A percentile compares a stretch with the other conserved stretches of the same genome.
Evolutionary conservation across 148 eudicot genomes (phyloP).

Genomic region (Suaeda aralocaspica): DNA sequence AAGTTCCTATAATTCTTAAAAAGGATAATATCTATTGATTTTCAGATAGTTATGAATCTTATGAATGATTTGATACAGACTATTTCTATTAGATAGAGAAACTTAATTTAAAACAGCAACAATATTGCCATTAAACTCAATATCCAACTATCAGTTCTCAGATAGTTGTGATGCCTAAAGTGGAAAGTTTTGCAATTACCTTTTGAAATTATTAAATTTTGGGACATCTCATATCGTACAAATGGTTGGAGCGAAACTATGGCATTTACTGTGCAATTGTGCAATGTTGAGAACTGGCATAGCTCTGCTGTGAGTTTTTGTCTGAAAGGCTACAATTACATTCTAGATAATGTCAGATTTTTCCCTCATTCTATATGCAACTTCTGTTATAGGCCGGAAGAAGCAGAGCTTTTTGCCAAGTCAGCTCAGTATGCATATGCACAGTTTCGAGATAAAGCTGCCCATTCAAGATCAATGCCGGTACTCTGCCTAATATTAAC

Average conservation of each 20-base stretch:
- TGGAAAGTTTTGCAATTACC: too few relatives aligned
- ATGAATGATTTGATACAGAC: too few relatives aligned
- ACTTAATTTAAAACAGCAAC: not conserved
- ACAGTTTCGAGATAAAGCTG: constrained; percentile 90
- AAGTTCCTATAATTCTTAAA: too few relatives aligned
- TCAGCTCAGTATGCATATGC: constrained; percentile 63
- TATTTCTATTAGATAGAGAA: not conserved
- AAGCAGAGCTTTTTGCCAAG: constrained; percentile 83
- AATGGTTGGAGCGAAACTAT: not conserved
- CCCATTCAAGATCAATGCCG: constrained; percentile 84
- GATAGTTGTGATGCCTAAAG: not conserved
- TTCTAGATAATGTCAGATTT: constrained; percentile 1
- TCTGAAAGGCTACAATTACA: not conserved
- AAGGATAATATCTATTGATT: not conserved
- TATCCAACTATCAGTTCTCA: not conserved
- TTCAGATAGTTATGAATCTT: not conserved
- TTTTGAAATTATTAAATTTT: not conserved
- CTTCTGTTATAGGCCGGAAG: constrained; percentile 56
- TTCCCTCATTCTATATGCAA: not conserved
- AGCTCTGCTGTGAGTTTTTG: not conserved
- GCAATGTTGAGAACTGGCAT: too few relatives aligned
- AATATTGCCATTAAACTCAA: too few relatives aligned
- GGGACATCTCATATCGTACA: too few relatives aligned
- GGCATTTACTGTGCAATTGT: not conserved
- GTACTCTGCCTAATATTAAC: constrained; percentile 31